Evolutionary conservation across 2,329 filamentous ascomycete species (phyloP).

Genomic region (Rugonectria rugulosa): DNA sequence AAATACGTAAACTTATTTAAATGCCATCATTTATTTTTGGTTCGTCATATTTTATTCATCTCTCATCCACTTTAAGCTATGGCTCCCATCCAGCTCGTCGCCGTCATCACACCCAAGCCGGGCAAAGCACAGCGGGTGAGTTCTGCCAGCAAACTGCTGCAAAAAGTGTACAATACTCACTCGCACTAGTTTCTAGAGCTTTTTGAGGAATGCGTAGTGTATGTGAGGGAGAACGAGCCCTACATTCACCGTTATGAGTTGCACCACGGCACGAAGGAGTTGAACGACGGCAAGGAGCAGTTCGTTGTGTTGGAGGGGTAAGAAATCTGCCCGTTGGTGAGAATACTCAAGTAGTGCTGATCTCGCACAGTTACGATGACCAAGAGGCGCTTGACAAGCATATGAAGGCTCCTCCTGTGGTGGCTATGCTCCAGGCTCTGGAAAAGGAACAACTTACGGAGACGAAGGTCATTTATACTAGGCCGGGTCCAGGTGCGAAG

Average conservation of each 20-base stretch:
- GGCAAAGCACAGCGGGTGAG: conserved; percentile 34
- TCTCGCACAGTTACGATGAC: conserved; percentile 30
- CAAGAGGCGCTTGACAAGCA: conserved; percentile 34
- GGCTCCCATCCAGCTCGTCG: conserved; percentile 35
- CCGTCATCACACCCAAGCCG: conserved; percentile 38
- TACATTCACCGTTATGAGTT: conserved; percentile 37
- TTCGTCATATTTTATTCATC: neutral
- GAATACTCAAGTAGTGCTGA: neutral
- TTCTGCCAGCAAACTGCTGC: neutral
- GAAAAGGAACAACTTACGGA: conserved; percentile 28
- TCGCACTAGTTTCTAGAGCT: conserved; percentile 31
- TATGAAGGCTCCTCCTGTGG: conserved; percentile 29
- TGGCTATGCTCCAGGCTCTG: conserved; percentile 29
- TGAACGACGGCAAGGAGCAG: conserved; percentile 33
- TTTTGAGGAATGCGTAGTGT: conserved; percentile 31
- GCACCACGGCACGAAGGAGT: conserved; percentile 33
- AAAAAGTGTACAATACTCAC: neutral
- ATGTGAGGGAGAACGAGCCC: conserved; percentile 36
- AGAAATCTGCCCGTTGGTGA: neutral
- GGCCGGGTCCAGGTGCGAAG: conserved; percentile 21
- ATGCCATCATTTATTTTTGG: neutral
- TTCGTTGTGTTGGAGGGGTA: conserved; percentile 39
- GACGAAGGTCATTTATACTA: conserved; percentile 31
- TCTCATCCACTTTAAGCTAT: conserved; percentile 14
- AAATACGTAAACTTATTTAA: neutral